Conservation (phyloP, 78 protist species). For the Abeoforma whisleri region DNA sequence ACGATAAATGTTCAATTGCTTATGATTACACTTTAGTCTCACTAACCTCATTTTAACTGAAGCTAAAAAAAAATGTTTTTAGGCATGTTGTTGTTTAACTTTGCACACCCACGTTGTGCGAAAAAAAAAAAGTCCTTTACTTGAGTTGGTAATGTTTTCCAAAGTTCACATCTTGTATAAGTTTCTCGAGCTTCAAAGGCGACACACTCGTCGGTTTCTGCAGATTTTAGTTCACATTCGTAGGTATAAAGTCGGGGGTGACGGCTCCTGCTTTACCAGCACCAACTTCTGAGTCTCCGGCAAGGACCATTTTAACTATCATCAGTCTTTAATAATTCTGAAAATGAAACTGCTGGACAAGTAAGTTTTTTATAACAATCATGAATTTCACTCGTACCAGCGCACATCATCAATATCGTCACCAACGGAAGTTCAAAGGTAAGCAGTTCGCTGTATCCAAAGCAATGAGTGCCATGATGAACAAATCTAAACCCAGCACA, state of each 20-base stretch:
- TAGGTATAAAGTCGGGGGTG: background rate
- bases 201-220: too few species aligned
- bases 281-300: background rate
- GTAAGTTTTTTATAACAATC: background rate
- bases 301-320: background rate
- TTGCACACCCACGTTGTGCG: too few species aligned
- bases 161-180: too few species aligned
- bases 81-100: too few species aligned
- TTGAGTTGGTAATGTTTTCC: too few species aligned
- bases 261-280: background rate
- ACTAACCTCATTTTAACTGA: too few species aligned
- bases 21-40: too few species aligned
- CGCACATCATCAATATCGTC: background rate
- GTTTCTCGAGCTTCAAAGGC: too few species aligned
- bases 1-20: too few species aligned
- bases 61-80: too few species aligned
- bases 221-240: background rate
- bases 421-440: background rate
- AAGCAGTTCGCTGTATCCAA: background rate
- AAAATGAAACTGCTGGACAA: background rate
- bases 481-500: background rate
- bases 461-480: background rate
- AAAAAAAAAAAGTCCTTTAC: too few species aligned
- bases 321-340: background rate
- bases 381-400: background rate